Conservation (phyloP, 2,329 filamentous ascomycete species). For the Ascomycota sp. region DNA sequence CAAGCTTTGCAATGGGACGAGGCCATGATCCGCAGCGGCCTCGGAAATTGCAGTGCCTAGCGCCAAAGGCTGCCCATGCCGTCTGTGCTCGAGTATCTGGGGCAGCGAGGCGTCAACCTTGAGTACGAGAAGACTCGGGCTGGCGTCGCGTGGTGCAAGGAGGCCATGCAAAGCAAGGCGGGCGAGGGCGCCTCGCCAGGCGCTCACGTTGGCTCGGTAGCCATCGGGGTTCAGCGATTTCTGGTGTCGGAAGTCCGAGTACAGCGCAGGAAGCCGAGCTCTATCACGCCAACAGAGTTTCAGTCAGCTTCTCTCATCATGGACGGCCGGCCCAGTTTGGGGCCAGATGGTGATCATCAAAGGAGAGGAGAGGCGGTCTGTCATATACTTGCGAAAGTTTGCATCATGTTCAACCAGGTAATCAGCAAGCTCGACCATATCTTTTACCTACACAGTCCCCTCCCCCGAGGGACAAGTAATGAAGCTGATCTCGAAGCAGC, state of each 20-base stretch:
- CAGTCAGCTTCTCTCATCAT: neutral
- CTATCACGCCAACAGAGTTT: slow-evolving; percentile 16
- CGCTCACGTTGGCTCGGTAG: slow-evolving; percentile 55
- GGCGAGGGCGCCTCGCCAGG: slow-evolving; percentile 58
- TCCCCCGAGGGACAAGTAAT: too few species aligned
- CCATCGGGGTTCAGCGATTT: slow-evolving; percentile 62
- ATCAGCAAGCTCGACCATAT: slow-evolving; percentile 44
- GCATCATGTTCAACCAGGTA: slow-evolving; percentile 39
- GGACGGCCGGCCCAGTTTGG: neutral
- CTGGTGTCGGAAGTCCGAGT: slow-evolving; percentile 64
- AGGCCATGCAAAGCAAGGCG: slow-evolving; percentile 41
- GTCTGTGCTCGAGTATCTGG: slow-evolving; percentile 47
- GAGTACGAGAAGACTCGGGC: slow-evolving; percentile 27
- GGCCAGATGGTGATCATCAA: neutral
- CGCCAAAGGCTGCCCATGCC: slow-evolving; percentile 62
- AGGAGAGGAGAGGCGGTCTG: neutral
- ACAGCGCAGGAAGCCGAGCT: slow-evolving; percentile 61
- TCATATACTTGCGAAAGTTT: slow-evolving; percentile 32
- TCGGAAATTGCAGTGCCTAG: slow-evolving; percentile 59
- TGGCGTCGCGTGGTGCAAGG: slow-evolving; percentile 18
- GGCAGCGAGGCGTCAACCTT: slow-evolving; percentile 40
- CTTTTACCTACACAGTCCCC: too few species aligned
- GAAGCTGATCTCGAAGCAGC: too few species aligned
- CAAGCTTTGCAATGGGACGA: slow-evolving; percentile 53
- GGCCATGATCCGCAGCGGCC: slow-evolving; percentile 41